Evolutionary conservation across 164 flowering plant genomes (phyloP).

Genomic region (Dillenia suffruticosa): DNA sequence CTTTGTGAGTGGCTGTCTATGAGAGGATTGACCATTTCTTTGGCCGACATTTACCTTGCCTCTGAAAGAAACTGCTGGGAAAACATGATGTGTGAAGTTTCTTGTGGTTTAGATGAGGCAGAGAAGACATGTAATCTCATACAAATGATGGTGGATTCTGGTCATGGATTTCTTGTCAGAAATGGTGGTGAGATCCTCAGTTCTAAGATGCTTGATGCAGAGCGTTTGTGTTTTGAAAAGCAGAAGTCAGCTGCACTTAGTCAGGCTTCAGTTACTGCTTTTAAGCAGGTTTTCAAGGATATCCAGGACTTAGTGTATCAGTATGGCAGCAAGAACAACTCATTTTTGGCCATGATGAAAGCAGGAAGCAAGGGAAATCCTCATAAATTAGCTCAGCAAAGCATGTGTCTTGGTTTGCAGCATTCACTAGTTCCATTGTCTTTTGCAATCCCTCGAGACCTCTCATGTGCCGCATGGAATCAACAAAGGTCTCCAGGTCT

Average conservation of each 20-base stretch:
- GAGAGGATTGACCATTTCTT: conserved; percentile 81
- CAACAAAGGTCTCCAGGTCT: conserved; percentile 17
- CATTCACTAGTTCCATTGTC: conserved; percentile 55
- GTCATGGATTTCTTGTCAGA: conserved; percentile 30
- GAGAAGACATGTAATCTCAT: conserved; percentile 32
- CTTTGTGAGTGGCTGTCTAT: conserved; percentile 80
- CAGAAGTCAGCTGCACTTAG: conserved; percentile 51
- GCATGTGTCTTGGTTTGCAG: conserved; percentile 82
- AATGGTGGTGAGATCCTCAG: conserved; percentile 23
- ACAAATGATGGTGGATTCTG: conserved; percentile 49
- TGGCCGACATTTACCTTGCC: conserved; percentile 62
- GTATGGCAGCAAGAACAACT: conserved; percentile 51
- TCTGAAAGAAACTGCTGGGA: conserved; percentile 37
- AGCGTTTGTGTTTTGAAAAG: conserved; percentile 26
- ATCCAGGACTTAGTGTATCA: conserved; percentile 48
- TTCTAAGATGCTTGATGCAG: conserved; percentile 18
- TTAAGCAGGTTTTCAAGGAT: conserved; percentile 51
- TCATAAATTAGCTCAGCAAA: conserved; percentile 65
- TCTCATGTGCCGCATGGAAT: conserved; percentile 62
- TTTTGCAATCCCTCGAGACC: conserved; percentile 53
- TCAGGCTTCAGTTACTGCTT: conserved; percentile 48
- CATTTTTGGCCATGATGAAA: conserved; percentile 67
- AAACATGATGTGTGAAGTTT: conserved; percentile 66
- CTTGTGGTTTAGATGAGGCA: conserved; percentile 64
- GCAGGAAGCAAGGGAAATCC: conserved; percentile 92